Evolutionary conservation across 2,329 filamentous ascomycete genomes (phyloP).

Genomic region (Fusarium oligoseptatum): DNA sequence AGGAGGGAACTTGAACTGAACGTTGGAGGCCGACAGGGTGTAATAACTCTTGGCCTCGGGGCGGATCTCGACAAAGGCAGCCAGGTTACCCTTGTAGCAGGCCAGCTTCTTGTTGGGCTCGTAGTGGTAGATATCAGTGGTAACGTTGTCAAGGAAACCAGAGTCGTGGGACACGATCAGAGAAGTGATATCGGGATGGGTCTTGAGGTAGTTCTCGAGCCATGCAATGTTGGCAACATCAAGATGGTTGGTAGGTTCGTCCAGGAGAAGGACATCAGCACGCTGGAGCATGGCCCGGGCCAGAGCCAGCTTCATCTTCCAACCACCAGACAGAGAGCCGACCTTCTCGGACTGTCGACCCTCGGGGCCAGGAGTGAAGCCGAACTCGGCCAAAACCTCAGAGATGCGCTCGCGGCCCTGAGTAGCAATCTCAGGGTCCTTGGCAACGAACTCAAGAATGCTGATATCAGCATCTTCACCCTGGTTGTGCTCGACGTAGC

Average conservation of each 20-base stretch:
- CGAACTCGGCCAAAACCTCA: slow-evolving; percentile 88
- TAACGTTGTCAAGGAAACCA: slow-evolving; percentile 95
- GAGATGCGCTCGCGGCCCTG: slow-evolving; percentile 86
- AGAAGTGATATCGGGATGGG: slow-evolving; percentile 95
- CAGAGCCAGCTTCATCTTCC: slow-evolving; percentile 99
- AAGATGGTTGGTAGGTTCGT: slow-evolving; percentile 99
- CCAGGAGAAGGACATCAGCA: slow-evolving; percentile 94
- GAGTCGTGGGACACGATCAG: slow-evolving; percentile 99
- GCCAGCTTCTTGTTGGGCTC: slow-evolving; percentile 94
- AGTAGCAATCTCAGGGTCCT: slow-evolving; percentile 86
- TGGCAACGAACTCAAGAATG: slow-evolving; percentile 92
- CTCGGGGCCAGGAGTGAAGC: slow-evolving; percentile 90
- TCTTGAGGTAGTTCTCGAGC: slow-evolving; percentile 95
- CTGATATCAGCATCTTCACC: slow-evolving; percentile 97
- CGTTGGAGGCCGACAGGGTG: slow-evolving; percentile 87
- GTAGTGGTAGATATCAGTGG: slow-evolving; percentile 99
- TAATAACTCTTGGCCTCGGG: slow-evolving; percentile 99
- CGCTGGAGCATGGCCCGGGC: slow-evolving; percentile 96
- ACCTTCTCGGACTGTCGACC: slow-evolving; percentile 91
- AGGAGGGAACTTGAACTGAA: slow-evolving; percentile 98
- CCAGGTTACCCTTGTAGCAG: slow-evolving; percentile 85
- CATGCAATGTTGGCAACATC: slow-evolving; percentile 97
- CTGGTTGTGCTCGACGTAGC: slow-evolving; percentile 99
- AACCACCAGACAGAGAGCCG: slow-evolving; percentile 94
- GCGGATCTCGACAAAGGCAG: slow-evolving; percentile 86